phyloP scores from a whole-genome alignment of 345 rosid genomes.

The Euphorbia pulcherrima region DNA sequence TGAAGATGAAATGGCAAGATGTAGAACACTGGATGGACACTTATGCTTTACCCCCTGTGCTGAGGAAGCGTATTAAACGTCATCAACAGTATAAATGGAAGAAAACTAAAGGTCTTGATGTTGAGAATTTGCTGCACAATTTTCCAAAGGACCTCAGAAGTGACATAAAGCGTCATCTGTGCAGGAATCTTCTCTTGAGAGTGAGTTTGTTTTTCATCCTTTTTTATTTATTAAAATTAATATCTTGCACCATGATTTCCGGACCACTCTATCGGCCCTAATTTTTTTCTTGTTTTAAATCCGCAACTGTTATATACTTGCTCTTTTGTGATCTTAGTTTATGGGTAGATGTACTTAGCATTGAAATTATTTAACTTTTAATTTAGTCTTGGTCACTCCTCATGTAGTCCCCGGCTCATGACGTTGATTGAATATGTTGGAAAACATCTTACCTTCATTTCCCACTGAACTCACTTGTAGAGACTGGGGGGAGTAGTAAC shows the following conservation, averaged over 20 bases:
- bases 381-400: slow-evolving; percentile 61
- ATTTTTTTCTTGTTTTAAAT: too few relatives aligned
- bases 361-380: too few relatives aligned
- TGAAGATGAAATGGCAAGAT: too few relatives aligned
- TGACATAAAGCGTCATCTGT: slow-evolving; percentile 86
- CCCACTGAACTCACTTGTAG: too few relatives aligned
- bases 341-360: too few relatives aligned
- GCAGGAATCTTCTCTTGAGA: slow-evolving; percentile 67
- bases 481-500: too few relatives aligned
- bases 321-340: too few relatives aligned
- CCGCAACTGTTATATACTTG: not conserved
- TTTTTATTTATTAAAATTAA: not conserved
- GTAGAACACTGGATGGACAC: slow-evolving; percentile 16
- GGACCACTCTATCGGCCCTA: too few relatives aligned
- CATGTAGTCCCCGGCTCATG: too few relatives aligned
- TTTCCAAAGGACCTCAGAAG: slow-evolving; percentile 84
- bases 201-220: slow-evolving; percentile 30
- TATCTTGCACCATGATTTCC: not conserved
- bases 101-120: slow-evolving; percentile 31
- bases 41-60: not conserved
- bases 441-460: too few relatives aligned
- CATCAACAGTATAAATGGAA: slow-evolving; percentile 32
- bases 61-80: slow-evolving; percentile 27
- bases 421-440: too few relatives aligned
- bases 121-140: not conserved